Evolutionary conservation across 1,139 yeast genomes (phyloP).

Genomic region (Barnettozyma hawaiiensis): DNA sequence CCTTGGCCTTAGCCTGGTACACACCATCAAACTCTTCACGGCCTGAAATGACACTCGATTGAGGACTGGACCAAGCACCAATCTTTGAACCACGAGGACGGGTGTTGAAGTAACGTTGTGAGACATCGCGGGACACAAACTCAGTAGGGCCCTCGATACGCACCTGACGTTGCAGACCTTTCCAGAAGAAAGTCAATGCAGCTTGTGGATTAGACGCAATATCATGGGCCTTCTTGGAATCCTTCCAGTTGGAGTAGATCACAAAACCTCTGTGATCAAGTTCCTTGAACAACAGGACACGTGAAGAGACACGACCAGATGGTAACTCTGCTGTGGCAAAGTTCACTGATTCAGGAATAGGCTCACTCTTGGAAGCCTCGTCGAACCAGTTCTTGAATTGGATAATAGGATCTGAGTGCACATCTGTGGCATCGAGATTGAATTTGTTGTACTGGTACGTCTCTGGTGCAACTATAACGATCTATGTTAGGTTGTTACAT

Average conservation of each 20-base stretch:
- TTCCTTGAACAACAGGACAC: conserved; percentile 84
- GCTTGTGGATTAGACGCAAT: conserved; percentile 69
- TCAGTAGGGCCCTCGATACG: conserved; percentile 86
- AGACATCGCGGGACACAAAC: conserved; percentile 64
- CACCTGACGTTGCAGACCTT: conserved; percentile 82
- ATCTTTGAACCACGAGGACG: conserved; percentile 90
- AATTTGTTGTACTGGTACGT: conserved; percentile 83
- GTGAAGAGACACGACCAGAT: conserved; percentile 77
- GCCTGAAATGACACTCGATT: conserved; percentile 52
- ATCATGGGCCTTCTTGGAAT: conserved; percentile 76
- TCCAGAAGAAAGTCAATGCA: conserved; percentile 90
- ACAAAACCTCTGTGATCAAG: conserved; percentile 80
- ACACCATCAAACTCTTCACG: conserved; percentile 59
- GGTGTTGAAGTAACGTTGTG: conserved; percentile 72
- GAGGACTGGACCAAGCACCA: conserved; percentile 98
- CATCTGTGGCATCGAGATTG: conserved; percentile 48
- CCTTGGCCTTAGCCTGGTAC: conserved; percentile 43
- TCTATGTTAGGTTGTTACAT: background rate
- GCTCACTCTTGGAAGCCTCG: conserved; percentile 60
- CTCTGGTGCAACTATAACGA: conserved; percentile 68
- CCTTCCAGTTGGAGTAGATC: conserved; percentile 88
- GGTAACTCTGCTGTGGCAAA: conserved; percentile 86
- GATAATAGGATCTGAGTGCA: conserved; percentile 56
- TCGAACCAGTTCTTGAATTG: conserved; percentile 84
- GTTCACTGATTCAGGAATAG: conserved; percentile 73